Percentiles rank a stretch among this genome's conserved stretches.
phyloP scores from a whole-genome alignment of 2,329 filamentous ascomycete genomes.

The Pseudopyrenochaeta lycopersici region DNA sequence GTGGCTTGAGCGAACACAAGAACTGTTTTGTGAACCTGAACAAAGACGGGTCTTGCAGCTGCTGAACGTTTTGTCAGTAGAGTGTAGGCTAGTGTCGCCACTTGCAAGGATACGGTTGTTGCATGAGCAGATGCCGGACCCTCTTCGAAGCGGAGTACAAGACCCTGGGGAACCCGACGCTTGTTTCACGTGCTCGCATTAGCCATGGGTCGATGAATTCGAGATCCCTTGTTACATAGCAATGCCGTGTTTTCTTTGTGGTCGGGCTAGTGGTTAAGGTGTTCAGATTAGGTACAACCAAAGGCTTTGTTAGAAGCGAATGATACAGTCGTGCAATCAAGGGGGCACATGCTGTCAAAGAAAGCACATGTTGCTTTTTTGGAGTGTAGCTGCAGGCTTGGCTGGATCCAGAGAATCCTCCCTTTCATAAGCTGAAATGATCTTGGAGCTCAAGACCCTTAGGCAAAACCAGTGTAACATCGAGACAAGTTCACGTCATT shows the following conservation, averaged over 20 bases:
- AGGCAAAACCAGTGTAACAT: background rate
- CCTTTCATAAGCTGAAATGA: no score
- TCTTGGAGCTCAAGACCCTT: no score
- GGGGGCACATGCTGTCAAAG: background rate
- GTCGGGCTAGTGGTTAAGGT: background rate
- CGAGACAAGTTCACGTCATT: background rate
- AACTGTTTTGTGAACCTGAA: background rate
- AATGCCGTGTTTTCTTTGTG: constrained; percentile 4
- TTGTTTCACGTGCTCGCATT: constrained; percentile 14
- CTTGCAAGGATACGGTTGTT: constrained; percentile 21
- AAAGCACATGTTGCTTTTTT: background rate
- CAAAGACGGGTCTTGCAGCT: background rate
- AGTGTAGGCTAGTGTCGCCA: constrained; percentile 10
- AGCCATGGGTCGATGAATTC: constrained; percentile 16
- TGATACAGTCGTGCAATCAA: background rate
- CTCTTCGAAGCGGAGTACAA: constrained; percentile 17
- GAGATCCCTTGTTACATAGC: background rate
- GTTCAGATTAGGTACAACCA: background rate
- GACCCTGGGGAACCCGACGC: constrained; percentile 18
- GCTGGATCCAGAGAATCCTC: background rate
- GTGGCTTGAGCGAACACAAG: constrained; percentile 7
- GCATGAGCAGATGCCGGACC: constrained; percentile 23
- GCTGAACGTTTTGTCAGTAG: background rate
- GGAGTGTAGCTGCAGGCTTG: background rate
- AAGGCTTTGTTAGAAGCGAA: background rate